These are phyloP conservation scores for Lyophyllum shimeji DNA, from an alignment of 768 basidiomycete genomes.

Conservation along the genomic window DNA sequence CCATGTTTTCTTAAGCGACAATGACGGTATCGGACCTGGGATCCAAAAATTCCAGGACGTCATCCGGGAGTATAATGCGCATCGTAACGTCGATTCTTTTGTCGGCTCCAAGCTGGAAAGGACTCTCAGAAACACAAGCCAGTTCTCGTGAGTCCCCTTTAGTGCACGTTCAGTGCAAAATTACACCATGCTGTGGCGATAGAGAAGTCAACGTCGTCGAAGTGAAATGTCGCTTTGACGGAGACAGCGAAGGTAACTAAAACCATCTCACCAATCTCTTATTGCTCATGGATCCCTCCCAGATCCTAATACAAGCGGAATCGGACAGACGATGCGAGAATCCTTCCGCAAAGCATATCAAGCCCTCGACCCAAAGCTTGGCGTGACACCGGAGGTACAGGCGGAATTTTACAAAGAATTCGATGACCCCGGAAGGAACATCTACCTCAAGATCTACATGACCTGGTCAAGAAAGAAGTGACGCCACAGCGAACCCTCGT, in stretches of 20 bases:
- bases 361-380: neutral
- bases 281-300: neutral
- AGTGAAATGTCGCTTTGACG: too few species aligned
- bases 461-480: conserved; percentile 5
- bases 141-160: conserved; percentile 4
- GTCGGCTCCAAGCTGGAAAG: neutral
- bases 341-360: neutral
- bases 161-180: neutral
- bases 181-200: neutral
- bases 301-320: neutral
- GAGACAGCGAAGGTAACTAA: conserved; percentile 1
- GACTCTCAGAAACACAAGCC: neutral
- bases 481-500: neutral
- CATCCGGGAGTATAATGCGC: neutral
- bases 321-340: neutral
- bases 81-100: neutral
- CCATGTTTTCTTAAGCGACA: neutral
- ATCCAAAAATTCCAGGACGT: neutral
- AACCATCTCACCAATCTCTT: too few species aligned
- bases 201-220: neutral
- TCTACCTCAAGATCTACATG: neutral
- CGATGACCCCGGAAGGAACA: neutral
- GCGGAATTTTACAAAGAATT: conserved; percentile 1
- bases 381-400: neutral
- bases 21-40: neutral